Percentiles rank a stretch among this genome's conserved stretches.
These are phyloP conservation scores for Takashimella tepidaria DNA, from an alignment of 1,284 basidiomycete genomes.

Conservation along the genomic window DNA sequence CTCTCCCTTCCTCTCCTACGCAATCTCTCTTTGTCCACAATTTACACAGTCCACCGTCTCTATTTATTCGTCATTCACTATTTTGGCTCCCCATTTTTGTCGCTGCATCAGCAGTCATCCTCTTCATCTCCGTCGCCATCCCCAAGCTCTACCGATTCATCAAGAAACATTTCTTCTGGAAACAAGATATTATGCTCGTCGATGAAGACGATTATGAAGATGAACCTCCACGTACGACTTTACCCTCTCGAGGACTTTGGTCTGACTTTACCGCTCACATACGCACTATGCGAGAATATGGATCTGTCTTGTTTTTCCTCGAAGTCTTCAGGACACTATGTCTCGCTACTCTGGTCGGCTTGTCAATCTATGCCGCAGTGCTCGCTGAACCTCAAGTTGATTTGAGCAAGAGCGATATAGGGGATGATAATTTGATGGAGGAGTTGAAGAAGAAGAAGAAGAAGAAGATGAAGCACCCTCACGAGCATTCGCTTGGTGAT, in stretches of 20 bases:
- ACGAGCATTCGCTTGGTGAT: slow-evolving; percentile 34
- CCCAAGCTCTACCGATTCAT: slow-evolving; percentile 1
- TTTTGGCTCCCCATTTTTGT: slow-evolving; percentile 42
- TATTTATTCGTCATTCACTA: slow-evolving; percentile 35
- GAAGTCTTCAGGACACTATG: slow-evolving; percentile 38
- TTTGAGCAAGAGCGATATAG: neutral
- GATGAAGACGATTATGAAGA: slow-evolving; percentile 19
- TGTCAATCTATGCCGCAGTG: slow-evolving; percentile 44
- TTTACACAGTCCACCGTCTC: slow-evolving; percentile 30
- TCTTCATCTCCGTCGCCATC: slow-evolving; percentile 27
- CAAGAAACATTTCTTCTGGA: slow-evolving; percentile 13
- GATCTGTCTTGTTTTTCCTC: slow-evolving; percentile 36
- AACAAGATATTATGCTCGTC: slow-evolving; percentile 18
- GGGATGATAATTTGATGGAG: slow-evolving; percentile 10
- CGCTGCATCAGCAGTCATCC: slow-evolving; percentile 26
- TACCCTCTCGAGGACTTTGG: slow-evolving; percentile 42
- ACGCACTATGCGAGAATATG: slow-evolving; percentile 33
- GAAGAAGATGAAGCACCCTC: slow-evolving; percentile 36
- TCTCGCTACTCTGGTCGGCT: slow-evolving; percentile 36
- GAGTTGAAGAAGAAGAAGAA: slow-evolving; percentile 22
- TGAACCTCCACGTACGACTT: slow-evolving; percentile 18
- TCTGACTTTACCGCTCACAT: slow-evolving; percentile 41
- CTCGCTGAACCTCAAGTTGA: slow-evolving; percentile 37
- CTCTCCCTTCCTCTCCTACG: neutral
- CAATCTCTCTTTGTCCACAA: neutral